A percentile compares a stretch with the other conserved stretches of the same genome.
phyloP scores from a whole-genome alignment of 1,284 basidiomycete species.

The Pseudozyma tsukubaensis region DNA sequence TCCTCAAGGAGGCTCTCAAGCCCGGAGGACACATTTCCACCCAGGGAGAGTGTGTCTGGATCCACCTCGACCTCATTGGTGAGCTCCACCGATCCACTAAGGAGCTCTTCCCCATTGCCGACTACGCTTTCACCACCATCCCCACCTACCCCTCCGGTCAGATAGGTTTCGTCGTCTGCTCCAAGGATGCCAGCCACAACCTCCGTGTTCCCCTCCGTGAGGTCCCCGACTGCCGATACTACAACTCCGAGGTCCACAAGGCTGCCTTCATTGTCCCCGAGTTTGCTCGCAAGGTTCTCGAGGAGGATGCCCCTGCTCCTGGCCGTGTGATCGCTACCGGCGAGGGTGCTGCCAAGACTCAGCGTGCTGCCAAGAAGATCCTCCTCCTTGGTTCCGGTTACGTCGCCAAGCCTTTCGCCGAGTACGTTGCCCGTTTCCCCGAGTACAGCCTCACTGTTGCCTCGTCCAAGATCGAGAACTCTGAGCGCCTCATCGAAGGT shows the following conservation, averaged over 20 bases:
- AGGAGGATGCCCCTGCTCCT: conserved; percentile 64
- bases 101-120: conserved; percentile 83
- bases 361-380: conserved; percentile 76
- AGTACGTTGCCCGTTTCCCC: conserved; percentile 87
- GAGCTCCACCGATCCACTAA: conserved; percentile 80
- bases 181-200: conserved; percentile 74
- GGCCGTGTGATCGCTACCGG: conserved; percentile 71
- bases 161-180: conserved; percentile 93
- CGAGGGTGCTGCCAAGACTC: conserved; percentile 69
- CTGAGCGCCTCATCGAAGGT: conserved; percentile 77
- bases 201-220: conserved; percentile 73
- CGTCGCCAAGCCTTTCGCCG: conserved; percentile 91
- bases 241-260: conserved; percentile 84
- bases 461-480: conserved; percentile 71
- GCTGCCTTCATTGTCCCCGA: conserved; percentile 91
- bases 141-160: conserved; percentile 98
- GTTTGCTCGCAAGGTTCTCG: conserved; percentile 77
- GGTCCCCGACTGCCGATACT: conserved; percentile 78
- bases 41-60: conserved; percentile 95
- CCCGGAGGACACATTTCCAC: conserved; percentile 94
- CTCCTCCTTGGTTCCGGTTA: conserved; percentile 94
- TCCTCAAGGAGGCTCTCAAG: conserved; percentile 87
- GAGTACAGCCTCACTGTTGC: conserved; percentile 84
- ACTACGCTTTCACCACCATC: conserved; percentile 96
- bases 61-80: conserved; percentile 89